Percentiles rank a stretch among this genome's conserved stretches.
Evolutionary conservation across 2,329 filamentous ascomycete genomes (phyloP).

Genomic region (Penicillium sp.): DNA sequence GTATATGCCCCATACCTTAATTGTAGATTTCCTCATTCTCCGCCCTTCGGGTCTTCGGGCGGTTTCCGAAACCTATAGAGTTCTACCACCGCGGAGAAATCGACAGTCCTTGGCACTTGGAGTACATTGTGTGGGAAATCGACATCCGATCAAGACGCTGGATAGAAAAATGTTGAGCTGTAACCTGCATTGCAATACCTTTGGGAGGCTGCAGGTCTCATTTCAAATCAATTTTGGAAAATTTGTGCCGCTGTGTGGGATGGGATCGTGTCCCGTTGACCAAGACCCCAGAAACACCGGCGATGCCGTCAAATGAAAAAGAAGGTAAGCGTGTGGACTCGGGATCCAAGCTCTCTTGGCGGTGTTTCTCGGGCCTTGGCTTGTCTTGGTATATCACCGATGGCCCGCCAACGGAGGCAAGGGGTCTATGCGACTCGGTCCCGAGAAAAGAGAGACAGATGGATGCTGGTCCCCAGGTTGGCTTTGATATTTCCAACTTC

Average conservation of each 20-base stretch:
- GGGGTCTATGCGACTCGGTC: neutral
- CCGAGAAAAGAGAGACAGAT: neutral
- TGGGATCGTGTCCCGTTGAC: neutral
- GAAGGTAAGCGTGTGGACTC: neutral
- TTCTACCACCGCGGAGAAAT: neutral
- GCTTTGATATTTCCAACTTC: neutral
- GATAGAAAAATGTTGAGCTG: neutral
- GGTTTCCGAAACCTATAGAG: neutral
- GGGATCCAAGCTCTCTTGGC: slow-evolving; percentile 8
- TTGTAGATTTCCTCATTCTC: neutral
- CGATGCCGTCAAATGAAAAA: slow-evolving; percentile 3
- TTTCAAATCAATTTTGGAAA: neutral
- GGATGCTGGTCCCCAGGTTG: neutral
- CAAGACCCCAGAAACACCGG: neutral
- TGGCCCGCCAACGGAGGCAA: neutral
- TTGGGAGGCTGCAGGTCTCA: neutral
- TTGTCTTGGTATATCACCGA: neutral
- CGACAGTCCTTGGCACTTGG: neutral
- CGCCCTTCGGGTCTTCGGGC: too few relatives aligned
- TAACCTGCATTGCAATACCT: neutral
- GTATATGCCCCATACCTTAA: neutral
- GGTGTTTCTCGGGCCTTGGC: neutral
- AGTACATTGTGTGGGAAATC: neutral
- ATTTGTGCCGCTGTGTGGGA: neutral
- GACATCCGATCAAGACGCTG: neutral